phyloP scores from a whole-genome alignment of 2,329 filamentous ascomycete genomes.

The Microsporum ferrugineum region DNA sequence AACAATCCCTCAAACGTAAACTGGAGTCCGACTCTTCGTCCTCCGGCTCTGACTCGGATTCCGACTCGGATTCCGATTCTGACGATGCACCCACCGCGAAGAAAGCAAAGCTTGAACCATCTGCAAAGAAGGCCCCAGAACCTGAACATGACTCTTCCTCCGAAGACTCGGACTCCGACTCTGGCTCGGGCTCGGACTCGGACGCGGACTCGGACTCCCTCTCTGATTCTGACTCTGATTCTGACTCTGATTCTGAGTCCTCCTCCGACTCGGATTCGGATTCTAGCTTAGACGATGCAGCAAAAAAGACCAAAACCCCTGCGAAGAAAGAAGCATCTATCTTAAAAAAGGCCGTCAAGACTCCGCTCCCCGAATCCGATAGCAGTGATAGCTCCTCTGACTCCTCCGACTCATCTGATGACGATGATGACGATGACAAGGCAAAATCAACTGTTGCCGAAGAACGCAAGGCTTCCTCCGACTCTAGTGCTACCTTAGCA shows the following conservation, averaged over 20 bases:
- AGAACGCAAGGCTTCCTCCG: slow-evolving; percentile 19
- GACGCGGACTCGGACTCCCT: not conserved
- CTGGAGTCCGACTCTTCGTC: slow-evolving; percentile 35
- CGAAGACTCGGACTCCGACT: not conserved
- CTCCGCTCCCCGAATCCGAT: slow-evolving; percentile 26
- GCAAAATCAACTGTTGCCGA: slow-evolving; percentile 13
- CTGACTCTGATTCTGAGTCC: slow-evolving; percentile 11
- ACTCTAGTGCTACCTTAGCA: slow-evolving; percentile 23
- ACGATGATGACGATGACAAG: slow-evolving; percentile 17
- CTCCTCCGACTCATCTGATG: slow-evolving; percentile 13
- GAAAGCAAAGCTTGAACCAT: slow-evolving; percentile 3
- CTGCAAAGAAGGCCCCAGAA: not conserved
- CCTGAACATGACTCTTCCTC: not conserved
- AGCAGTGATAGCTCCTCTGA: slow-evolving; percentile 16
- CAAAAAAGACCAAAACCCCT: slow-evolving; percentile 42
- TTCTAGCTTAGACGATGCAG: slow-evolving; percentile 17
- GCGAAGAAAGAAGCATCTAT: slow-evolving; percentile 20
- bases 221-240: slow-evolving; percentile 1
- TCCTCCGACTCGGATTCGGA: slow-evolving; percentile 30
- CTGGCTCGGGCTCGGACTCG: not conserved
- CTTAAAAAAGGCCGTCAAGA: slow-evolving; percentile 27
- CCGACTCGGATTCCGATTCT: slow-evolving; percentile 5
- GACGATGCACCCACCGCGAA: slow-evolving; percentile 5
- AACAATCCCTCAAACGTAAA: slow-evolving; percentile 45
- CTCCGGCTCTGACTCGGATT: slow-evolving; percentile 4